Percentiles rank a stretch among this genome's conserved stretches.
phyloP scores from a whole-genome alignment of 2,329 filamentous ascomycete genomes.

The Aspergillus pseudoviridinutans region DNA sequence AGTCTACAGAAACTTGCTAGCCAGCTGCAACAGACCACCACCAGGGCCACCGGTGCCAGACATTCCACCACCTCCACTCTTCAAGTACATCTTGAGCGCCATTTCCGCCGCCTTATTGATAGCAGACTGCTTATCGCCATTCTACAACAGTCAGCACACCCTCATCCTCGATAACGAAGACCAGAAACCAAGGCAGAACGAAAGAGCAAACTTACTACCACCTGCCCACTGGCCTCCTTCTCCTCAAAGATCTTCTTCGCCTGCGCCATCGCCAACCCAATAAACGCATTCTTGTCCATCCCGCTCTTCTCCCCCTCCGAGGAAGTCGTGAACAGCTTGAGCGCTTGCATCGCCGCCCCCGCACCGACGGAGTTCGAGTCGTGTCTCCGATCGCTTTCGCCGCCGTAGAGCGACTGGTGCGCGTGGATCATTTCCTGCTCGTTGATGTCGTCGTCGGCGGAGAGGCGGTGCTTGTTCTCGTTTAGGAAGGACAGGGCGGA shows the following conservation, averaged over 20 bases:
- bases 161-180: neutral
- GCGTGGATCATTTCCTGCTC: constrained; percentile 65
- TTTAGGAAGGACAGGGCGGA: constrained; percentile 53
- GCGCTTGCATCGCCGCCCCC: constrained; percentile 54
- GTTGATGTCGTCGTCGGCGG: constrained; percentile 52
- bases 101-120: constrained; percentile 77
- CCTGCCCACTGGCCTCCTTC: constrained; percentile 54
- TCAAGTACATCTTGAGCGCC: constrained; percentile 88
- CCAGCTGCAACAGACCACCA: constrained; percentile 55
- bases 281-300: constrained; percentile 70
- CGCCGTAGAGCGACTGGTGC: constrained; percentile 70
- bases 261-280: constrained; percentile 83
- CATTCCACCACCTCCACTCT: constrained; percentile 61
- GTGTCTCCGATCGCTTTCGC: constrained; percentile 48
- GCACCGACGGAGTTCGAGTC: constrained; percentile 39
- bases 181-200: constrained; percentile 2
- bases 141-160: constrained; percentile 17
- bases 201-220: constrained; percentile 42
- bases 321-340: constrained; percentile 65
- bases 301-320: constrained; percentile 30
- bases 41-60: constrained; percentile 44
- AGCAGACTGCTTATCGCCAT: constrained; percentile 73
- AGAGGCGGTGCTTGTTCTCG: constrained; percentile 43
- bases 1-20: constrained; percentile 55
- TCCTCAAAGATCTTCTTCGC: constrained; percentile 72